phyloP scores from a whole-genome alignment of 768 basidiomycete species.

The Mycena rebaudengoi region DNA sequence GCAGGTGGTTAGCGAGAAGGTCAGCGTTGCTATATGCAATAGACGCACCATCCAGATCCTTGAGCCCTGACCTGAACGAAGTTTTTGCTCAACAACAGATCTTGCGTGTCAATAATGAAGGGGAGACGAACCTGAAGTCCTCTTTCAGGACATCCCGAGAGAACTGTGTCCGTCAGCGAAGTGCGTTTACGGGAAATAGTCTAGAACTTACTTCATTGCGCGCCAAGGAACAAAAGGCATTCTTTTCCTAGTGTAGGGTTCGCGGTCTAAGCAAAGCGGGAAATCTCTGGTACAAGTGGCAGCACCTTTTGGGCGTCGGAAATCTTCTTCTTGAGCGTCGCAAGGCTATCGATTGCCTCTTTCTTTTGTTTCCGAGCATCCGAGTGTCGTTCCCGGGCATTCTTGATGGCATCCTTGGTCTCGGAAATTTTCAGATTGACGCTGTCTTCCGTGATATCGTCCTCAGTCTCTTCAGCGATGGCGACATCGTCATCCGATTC shows the following conservation, averaged over 20 bases:
- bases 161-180: constrained; percentile 44
- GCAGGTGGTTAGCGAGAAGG: neutral
- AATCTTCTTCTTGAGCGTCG: constrained; percentile 51
- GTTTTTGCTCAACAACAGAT: no score
- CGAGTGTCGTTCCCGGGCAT: constrained; percentile 44
- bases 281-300: neutral
- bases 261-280: constrained; percentile 21
- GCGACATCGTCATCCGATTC: constrained; percentile 19
- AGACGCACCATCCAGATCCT: constrained; percentile 62
- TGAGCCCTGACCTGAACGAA: constrained; percentile 54
- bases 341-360: constrained; percentile 41
- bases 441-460: constrained; percentile 53
- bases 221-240: constrained; percentile 66
- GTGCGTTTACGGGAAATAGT: neutral
- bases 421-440: constrained; percentile 56
- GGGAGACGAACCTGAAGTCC: constrained; percentile 51
- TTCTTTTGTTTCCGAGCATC: constrained; percentile 48
- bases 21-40: neutral
- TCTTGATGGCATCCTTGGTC: constrained; percentile 50
- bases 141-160: constrained; percentile 65
- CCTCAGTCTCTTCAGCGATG: constrained; percentile 41
- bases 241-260: constrained; percentile 57
- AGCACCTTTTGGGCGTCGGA: constrained; percentile 52
- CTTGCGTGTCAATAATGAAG: no score
- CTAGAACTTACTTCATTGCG: constrained; percentile 55